Evolutionary conservation across 768 basidiomycete genomes (phyloP).

Genomic region (Tulasnella sp.): DNA sequence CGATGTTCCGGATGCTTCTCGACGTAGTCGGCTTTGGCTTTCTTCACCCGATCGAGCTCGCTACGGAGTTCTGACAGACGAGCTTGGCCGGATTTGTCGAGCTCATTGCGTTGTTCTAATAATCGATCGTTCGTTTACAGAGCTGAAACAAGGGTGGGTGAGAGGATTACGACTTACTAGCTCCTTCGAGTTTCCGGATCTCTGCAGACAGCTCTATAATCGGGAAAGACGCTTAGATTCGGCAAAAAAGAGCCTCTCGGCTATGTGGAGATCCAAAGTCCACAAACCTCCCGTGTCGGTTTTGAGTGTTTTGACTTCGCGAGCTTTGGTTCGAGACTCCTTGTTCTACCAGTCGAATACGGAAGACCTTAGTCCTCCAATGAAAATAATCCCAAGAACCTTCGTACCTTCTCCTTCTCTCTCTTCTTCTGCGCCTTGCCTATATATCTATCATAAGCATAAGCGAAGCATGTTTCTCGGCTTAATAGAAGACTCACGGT

Average conservation of each 20-base stretch:
- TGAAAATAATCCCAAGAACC: background rate
- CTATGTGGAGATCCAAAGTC: constrained; percentile 18
- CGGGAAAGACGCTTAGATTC: background rate
- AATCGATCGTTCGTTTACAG: background rate
- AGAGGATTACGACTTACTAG: constrained; percentile 25
- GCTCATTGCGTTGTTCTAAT: constrained; percentile 16
- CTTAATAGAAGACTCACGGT: constrained; percentile 41
- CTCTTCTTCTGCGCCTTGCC: constrained; percentile 90
- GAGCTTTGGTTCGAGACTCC: constrained; percentile 39
- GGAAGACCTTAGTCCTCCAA: background rate
- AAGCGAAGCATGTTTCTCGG: background rate
- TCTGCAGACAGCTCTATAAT: constrained; percentile 70
- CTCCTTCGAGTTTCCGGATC: constrained; percentile 31
- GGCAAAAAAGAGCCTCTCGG: background rate
- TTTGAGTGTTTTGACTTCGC: constrained; percentile 87
- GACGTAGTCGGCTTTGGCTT: constrained; percentile 86
- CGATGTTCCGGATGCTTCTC: constrained; percentile 88
- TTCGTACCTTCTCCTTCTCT: constrained; percentile 79
- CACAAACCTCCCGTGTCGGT: constrained; percentile 72
- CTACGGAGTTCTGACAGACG: constrained; percentile 58
- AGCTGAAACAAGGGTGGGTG: constrained; percentile 24
- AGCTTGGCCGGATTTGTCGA: constrained; percentile 40
- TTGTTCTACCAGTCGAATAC: constrained; percentile 12
- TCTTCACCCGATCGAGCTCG: constrained; percentile 69
- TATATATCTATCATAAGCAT: constrained; percentile 24